phyloP scores from a whole-genome alignment of 108 stramenopile genomes.

The Bacterosira constricta region DNA sequence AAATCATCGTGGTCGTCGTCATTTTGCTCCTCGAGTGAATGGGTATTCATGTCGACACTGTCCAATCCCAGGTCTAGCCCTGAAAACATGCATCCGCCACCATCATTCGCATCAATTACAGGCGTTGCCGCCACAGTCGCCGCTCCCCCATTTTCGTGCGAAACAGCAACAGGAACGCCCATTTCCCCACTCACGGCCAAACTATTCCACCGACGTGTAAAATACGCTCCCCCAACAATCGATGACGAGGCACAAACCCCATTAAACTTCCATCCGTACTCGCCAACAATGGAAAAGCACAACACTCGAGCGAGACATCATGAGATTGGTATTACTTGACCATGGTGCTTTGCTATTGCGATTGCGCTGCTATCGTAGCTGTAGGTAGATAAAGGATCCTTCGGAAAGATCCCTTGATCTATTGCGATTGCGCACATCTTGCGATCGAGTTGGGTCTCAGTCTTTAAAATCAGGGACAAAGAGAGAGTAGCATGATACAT shows the following conservation, averaged over 20 bases:
- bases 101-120: background rate
- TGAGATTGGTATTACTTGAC: no score
- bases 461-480: no score
- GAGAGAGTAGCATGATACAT: no score
- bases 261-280: conserved; percentile 67
- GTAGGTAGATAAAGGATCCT: no score
- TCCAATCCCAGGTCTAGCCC: conserved; percentile 44
- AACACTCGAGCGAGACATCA: no score
- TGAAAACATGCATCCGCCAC: conserved; percentile 24
- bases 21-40: background rate
- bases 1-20: conserved; percentile 10
- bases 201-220: conserved; percentile 1
- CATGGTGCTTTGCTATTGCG: no score
- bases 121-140: no score
- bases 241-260: conserved; percentile 31
- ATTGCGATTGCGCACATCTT: no score
- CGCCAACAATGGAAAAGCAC: conserved; percentile 43
- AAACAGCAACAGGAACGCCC: conserved; percentile 7
- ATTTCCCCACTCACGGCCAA: background rate
- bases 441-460: no score
- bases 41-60: background rate
- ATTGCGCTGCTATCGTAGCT: no score
- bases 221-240: conserved; percentile 16
- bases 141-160: no score
- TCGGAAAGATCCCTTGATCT: no score